phyloP scores from a whole-genome alignment of 768 basidiomycete species.

The Tubosaeta sp. region DNA sequence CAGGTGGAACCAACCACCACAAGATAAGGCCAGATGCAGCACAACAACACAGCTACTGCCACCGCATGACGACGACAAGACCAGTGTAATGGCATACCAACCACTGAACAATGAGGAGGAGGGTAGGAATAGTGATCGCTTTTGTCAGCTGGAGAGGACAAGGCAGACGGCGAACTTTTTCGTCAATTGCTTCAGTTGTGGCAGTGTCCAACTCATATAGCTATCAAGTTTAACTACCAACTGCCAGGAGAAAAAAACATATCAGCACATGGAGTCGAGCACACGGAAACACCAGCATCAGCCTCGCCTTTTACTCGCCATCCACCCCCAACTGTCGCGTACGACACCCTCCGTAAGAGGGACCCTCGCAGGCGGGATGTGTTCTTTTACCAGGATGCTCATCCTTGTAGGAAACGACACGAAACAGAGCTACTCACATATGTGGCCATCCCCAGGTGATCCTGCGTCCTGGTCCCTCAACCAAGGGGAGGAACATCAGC shows the following conservation, averaged over 20 bases:
- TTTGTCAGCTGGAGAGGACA: too few species aligned
- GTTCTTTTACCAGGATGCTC: constrained; percentile 89
- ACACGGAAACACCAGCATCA: constrained; percentile 43
- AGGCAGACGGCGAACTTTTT: too few species aligned
- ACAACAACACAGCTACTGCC: too few species aligned
- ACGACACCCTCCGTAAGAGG: constrained; percentile 31
- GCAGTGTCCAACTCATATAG: too few species aligned
- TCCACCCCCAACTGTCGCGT: constrained; percentile 53
- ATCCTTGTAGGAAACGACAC: constrained; percentile 45
- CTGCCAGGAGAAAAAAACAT: neutral
- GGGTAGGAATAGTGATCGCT: too few species aligned
- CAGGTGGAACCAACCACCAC: too few species aligned
- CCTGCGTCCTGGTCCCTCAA: constrained; percentile 88
- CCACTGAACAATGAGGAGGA: too few species aligned
- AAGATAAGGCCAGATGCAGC: too few species aligned
- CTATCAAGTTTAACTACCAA: too few species aligned
- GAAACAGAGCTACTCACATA: neutral
- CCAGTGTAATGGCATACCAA: too few species aligned
- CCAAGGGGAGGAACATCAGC: constrained; percentile 86
- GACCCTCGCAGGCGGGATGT: constrained; percentile 53
- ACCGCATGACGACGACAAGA: too few species aligned
- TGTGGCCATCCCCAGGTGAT: constrained; percentile 87
- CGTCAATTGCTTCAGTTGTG: too few species aligned
- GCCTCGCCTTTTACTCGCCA: constrained; percentile 89
- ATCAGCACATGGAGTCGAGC: neutral